These are phyloP conservation scores for Licmophora abbreviata DNA, from an alignment of 108 stramenopile genomes.

Conservation along the genomic window DNA sequence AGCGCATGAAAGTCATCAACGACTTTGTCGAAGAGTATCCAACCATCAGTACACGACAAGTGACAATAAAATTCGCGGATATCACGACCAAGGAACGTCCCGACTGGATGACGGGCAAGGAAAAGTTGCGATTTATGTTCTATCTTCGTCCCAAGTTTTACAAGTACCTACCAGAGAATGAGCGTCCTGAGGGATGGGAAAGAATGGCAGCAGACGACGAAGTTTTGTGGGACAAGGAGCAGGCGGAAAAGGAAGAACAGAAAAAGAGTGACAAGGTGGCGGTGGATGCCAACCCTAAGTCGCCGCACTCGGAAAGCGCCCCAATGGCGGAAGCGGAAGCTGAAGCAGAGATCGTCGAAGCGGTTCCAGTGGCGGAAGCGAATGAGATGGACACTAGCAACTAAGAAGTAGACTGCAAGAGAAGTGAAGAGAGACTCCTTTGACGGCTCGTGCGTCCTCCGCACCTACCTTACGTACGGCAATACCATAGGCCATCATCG, in stretches of 20 bases:
- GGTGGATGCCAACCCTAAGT: slow-evolving; percentile 3
- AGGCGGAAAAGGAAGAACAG: slow-evolving; percentile 18
- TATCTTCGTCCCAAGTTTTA: slow-evolving; percentile 79
- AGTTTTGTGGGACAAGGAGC: slow-evolving; percentile 24
- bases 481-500: too few species aligned
- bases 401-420: too few species aligned
- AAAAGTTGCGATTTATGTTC: slow-evolving; percentile 53
- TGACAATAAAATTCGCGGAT: slow-evolving; percentile 69
- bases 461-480: too few species aligned
- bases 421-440: too few species aligned
- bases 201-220: slow-evolving; percentile 64
- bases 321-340: too few species aligned
- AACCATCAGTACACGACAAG: slow-evolving; percentile 65
- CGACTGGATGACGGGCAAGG: slow-evolving; percentile 44
- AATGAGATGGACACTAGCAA: too few species aligned
- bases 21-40: slow-evolving; percentile 73
- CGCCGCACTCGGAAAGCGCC: too few species aligned
- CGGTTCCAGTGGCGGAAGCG: too few species aligned
- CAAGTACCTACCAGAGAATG: slow-evolving; percentile 55
- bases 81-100: slow-evolving; percentile 77
- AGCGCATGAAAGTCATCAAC: slow-evolving; percentile 69
- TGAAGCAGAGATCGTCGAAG: too few species aligned
- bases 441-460: too few species aligned
- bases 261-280: slow-evolving; percentile 21
- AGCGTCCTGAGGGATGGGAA: slow-evolving; percentile 75